Conservation (phyloP, 371 early-diverging fungal species). For the Actinomortierella wolfii region DNA sequence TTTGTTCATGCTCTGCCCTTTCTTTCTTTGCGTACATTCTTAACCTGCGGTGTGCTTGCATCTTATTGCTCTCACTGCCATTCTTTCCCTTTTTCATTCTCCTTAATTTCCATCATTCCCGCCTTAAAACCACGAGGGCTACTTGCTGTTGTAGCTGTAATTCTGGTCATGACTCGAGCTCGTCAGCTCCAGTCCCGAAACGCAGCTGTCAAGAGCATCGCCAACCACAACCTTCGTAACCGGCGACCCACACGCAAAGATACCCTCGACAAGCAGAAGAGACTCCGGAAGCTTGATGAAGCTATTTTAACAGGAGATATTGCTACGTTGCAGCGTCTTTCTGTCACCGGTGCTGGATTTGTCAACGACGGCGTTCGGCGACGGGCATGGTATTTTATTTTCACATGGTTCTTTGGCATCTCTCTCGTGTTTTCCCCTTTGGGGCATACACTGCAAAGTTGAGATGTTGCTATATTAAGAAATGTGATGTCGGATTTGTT, state of each 20-base stretch:
- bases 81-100: slow-evolving; percentile 3
- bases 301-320: slow-evolving; percentile 57
- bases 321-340: slow-evolving; percentile 51
- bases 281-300: slow-evolving; percentile 50
- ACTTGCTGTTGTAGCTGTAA: slow-evolving; percentile 30
- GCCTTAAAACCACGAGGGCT: slow-evolving; percentile 27
- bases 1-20: background rate
- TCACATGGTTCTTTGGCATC: background rate
- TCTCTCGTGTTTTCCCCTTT: background rate
- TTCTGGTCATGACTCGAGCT: slow-evolving; percentile 43
- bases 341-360: slow-evolving; percentile 56
- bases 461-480: background rate
- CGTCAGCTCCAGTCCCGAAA: slow-evolving; percentile 15
- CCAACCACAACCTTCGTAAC: slow-evolving; percentile 9
- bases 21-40: background rate
- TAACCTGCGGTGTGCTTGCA: too few species aligned
- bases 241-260: slow-evolving; percentile 31
- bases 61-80: background rate
- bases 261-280: slow-evolving; percentile 50
- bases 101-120: slow-evolving; percentile 28
- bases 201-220: background rate
- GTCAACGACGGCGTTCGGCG: slow-evolving; percentile 54
- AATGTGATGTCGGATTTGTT: background rate
- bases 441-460: background rate
- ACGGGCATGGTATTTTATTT: slow-evolving; percentile 53